These are phyloP conservation scores for Dioscorea cayenensis DNA, from an alignment of 116 monocot species.

Conservation along the genomic window DNA sequence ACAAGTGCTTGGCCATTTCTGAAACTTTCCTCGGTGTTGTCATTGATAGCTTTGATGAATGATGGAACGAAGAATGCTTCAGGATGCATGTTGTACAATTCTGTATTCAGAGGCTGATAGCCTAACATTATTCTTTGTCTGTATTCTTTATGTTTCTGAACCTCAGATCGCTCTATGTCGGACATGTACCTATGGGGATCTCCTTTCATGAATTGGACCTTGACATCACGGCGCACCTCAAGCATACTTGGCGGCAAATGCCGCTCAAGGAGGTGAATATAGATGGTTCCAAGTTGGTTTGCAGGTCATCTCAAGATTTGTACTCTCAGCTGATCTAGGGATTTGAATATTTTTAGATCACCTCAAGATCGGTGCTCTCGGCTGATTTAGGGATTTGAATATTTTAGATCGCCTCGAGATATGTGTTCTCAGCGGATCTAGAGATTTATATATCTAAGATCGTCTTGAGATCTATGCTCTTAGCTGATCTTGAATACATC, in stretches of 20 bases:
- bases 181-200: slow-evolving; percentile 73
- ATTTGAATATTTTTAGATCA: no score
- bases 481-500: no score
- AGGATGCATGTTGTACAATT: slow-evolving; percentile 62
- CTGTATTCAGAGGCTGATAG: slow-evolving; percentile 90
- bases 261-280: slow-evolving; percentile 77
- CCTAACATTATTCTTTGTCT: slow-evolving; percentile 45
- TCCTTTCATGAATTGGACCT: slow-evolving; percentile 83
- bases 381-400: no score
- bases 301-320: slow-evolving; percentile 79
- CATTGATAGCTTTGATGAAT: slow-evolving; percentile 70
- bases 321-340: no score
- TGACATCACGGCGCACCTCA: slow-evolving; percentile 50
- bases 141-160: slow-evolving; percentile 71
- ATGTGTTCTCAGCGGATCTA: no score
- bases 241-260: slow-evolving; percentile 92
- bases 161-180: slow-evolving; percentile 74
- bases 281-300: slow-evolving; percentile 57
- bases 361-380: no score
- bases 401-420: no score
- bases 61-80: slow-evolving; percentile 72
- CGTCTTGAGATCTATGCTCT: no score
- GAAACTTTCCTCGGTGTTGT: slow-evolving; percentile 72
- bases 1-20: no score
- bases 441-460: no score